These are phyloP conservation scores for Lolium perenne DNA, from an alignment of 176 grass and related monocot genomes.

Conservation along the genomic window DNA sequence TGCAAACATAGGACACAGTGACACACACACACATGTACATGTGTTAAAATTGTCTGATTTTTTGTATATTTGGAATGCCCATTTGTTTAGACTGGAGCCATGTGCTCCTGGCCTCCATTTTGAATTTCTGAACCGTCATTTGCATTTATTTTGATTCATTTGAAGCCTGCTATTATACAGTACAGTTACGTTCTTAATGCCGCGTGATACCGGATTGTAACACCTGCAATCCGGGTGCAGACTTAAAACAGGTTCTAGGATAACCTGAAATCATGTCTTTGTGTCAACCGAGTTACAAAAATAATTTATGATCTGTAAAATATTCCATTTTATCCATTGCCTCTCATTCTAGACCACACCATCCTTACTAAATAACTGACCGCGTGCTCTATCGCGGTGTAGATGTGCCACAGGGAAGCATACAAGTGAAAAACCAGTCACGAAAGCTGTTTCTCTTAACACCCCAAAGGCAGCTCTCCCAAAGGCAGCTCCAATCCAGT, in stretches of 20 bases:
- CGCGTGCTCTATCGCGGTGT: slow-evolving; percentile 14
- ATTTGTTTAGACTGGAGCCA: too few relatives aligned
- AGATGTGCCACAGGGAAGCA: slow-evolving; percentile 95
- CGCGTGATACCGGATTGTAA: background rate
- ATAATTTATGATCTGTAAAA: background rate
- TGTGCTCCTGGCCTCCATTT: too few relatives aligned
- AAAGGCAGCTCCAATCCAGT: slow-evolving; percentile 55
- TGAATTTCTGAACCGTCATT: background rate
- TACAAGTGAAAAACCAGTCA: slow-evolving; percentile 87
- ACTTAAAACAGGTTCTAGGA: background rate
- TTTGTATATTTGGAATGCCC: too few relatives aligned
- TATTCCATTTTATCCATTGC: slow-evolving; percentile 18
- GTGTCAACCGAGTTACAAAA: background rate
- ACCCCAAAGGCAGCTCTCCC: slow-evolving; percentile 48
- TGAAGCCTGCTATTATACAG: background rate
- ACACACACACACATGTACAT: too few relatives aligned
- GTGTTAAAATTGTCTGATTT: too few relatives aligned
- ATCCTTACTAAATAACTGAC: background rate
- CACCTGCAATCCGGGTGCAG: background rate
- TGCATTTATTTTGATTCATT: slow-evolving; percentile 11
- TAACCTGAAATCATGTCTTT: slow-evolving; percentile 14
- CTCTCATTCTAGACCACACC: background rate
- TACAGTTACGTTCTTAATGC: background rate
- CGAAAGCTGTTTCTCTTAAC: slow-evolving; percentile 68
- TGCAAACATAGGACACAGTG: too few relatives aligned